Percentiles rank a stretch among this genome's conserved stretches.
Evolutionary conservation across 495 filamentous ascomycete species (phyloP).

Genomic region (Geopyxis carbonaria): DNA sequence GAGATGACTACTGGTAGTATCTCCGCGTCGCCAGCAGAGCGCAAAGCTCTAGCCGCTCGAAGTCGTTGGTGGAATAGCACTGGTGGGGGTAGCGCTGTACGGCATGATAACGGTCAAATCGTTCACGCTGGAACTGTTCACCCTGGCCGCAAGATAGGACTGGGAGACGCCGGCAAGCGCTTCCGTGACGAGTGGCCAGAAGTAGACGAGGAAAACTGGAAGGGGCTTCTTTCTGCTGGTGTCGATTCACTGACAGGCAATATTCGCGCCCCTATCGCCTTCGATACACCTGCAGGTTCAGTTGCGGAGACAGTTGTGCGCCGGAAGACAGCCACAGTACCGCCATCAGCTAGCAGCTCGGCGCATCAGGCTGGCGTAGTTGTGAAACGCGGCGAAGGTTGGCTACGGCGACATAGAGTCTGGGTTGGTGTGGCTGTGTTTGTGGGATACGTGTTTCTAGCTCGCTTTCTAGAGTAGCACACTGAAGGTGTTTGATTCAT

Average conservation of each 20-base stretch:
- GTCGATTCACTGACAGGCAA: constrained; percentile 66
- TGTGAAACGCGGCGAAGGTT: constrained; percentile 61
- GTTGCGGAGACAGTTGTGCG: constrained; percentile 43
- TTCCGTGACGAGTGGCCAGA: constrained; percentile 85
- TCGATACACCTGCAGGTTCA: constrained; percentile 45
- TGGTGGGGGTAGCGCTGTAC: constrained; percentile 64
- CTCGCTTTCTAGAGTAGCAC: constrained; percentile 46
- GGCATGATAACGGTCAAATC: constrained; percentile 26
- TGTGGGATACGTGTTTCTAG: constrained; percentile 63
- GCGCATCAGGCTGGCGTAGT: constrained; percentile 63
- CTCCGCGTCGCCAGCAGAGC: constrained; percentile 59
- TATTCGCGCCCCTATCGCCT: constrained; percentile 30
- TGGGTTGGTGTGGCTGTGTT: constrained; percentile 47
- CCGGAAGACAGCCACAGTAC: no score
- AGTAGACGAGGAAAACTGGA: constrained; percentile 78
- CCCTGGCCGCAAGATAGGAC: constrained; percentile 42
- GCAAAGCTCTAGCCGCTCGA: constrained; percentile 56
- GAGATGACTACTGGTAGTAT: constrained; percentile 96
- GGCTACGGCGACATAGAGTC: constrained; percentile 62
- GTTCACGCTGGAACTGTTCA: constrained; percentile 33
- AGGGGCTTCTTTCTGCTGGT: constrained; percentile 69
- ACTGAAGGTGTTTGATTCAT: no score
- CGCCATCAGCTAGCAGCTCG: constrained; percentile 39
- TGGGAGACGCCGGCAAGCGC: constrained; percentile 81
- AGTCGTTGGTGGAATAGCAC: constrained; percentile 95